These are phyloP conservation scores for Eucalyptus virginea DNA, from an alignment of 345 rosid species.

Conservation along the genomic window DNA sequence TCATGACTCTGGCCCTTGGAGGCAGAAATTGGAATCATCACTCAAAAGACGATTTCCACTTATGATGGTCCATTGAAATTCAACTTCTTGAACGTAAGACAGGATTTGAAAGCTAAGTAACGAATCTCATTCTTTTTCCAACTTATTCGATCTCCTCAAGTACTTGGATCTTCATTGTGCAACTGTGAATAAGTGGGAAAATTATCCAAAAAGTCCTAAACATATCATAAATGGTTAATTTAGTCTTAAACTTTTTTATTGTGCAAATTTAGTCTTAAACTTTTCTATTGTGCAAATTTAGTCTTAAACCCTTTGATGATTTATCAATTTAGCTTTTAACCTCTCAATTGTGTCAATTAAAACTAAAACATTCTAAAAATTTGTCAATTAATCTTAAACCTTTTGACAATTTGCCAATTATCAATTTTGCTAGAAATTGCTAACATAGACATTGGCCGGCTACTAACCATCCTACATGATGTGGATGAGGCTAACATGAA, in stretches of 20 bases:
- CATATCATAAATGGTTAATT: not conserved
- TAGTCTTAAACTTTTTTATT: too few species aligned
- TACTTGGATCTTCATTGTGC: not conserved
- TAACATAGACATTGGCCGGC: rapidly evolving
- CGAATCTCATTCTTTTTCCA: not conserved
- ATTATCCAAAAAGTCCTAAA: too few species aligned
- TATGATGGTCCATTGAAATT: not conserved
- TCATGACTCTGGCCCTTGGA: not conserved
- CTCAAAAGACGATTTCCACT: not conserved
- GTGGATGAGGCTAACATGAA: rapidly evolving
- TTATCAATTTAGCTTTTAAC: too few species aligned
- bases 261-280: too few species aligned
- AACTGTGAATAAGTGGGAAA: not conserved
- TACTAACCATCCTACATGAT: not conserved
- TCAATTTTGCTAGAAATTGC: too few species aligned
- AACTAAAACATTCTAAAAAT: too few species aligned
- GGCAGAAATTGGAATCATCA: not conserved
- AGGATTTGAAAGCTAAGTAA: not conserved
- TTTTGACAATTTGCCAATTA: not conserved
- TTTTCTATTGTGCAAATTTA: too few species aligned
- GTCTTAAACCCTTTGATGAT: too few species aligned
- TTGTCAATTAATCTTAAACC: too few species aligned
- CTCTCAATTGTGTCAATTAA: too few species aligned
- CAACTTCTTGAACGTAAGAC: not conserved
- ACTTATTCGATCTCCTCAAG: not conserved